Evolutionary conservation across 179 eudicot genomes (phyloP), one percentile per base, ranked within the genome.

Genomic region (Beta corolliflora): DNA sequence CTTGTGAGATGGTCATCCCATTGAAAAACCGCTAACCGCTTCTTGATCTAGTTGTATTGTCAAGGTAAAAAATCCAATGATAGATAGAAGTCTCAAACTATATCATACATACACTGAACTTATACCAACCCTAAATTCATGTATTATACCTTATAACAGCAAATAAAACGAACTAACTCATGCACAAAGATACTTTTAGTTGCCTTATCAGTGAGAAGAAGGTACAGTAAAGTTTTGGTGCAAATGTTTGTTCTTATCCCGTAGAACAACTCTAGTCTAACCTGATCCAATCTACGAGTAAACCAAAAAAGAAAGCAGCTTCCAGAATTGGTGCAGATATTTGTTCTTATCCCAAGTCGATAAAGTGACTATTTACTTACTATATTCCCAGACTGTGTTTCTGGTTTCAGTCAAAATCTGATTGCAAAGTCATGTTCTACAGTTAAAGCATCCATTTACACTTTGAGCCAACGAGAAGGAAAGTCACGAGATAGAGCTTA

Each of bases 401-500:
- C 58, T 55, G 15, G 52, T 7, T 74, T 56, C 52, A 55, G 45
- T 52, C 8, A 56, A 56, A 36, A 74, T 74, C 52, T 56, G 66
- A 29, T 31, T 36, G 15, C 29, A 19, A 36, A 66, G 29, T 60
- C 68, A 60, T 59, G n/a, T 23, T n/a, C 1, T 18, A 36, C 18
- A n/a, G 54, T 67, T 53, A 9, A 21, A 5, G 44, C 13, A 70
- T 64, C 55, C 19, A 79, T 29, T 16, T 71, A 48, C 29, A 29
- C 46, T 70, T 21, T 16, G n/a, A 68, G 44, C 3, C 15, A 65
- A 10, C 9, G 9, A 36, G n/a, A 19, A 19, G 48, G 45, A 66
- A 11, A 15, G 48, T 84, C 70, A 63, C 29, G 6, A 23, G 7
- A 76, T 8, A 21, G 66, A 73, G 71, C 79, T 81, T 64, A 78